Conservation (phyloP, 2,329 filamentous ascomycete species). For the Botrytis hyacinthi region DNA sequence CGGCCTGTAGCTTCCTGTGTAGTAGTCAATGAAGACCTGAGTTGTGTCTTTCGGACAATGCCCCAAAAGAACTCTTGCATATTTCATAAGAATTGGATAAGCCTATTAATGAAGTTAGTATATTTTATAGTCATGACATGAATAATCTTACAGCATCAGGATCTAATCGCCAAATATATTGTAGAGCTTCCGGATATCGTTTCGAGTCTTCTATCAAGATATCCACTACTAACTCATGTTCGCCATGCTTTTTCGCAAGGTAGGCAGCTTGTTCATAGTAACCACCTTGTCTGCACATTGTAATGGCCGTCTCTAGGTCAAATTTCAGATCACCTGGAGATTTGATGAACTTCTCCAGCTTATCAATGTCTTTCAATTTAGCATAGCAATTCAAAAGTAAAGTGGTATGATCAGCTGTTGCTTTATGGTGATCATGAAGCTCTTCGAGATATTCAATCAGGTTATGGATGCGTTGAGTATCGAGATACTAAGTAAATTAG, state of each 20-base stretch:
- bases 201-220: constrained; percentile 95
- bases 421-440: constrained; percentile 88
- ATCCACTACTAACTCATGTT: constrained; percentile 90
- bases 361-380: constrained; percentile 94
- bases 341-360: constrained; percentile 95
- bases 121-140: neutral
- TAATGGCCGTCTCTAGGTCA: constrained; percentile 93
- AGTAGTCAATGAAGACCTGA: constrained; percentile 89
- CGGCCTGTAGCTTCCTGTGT: constrained; percentile 78
- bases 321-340: constrained; percentile 93
- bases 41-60: constrained; percentile 82
- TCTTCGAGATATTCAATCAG: constrained; percentile 96
- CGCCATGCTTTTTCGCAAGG: constrained; percentile 87
- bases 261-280: constrained; percentile 98
- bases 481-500: constrained; percentile 66
- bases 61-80: constrained; percentile 84
- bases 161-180: constrained; percentile 87
- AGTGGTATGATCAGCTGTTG: constrained; percentile 93
- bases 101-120: constrained; percentile 50
- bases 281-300: constrained; percentile 94
- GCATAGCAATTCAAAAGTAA: constrained; percentile 95
- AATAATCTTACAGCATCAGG: constrained; percentile 62
- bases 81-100: constrained; percentile 90
- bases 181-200: constrained; percentile 80
- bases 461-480: constrained; percentile 96